Evolutionary conservation across 2,329 filamentous ascomycete species (phyloP), one percentile per base, ranked within the genome.

Genomic region (Mycocentrospora acerina): DNA sequence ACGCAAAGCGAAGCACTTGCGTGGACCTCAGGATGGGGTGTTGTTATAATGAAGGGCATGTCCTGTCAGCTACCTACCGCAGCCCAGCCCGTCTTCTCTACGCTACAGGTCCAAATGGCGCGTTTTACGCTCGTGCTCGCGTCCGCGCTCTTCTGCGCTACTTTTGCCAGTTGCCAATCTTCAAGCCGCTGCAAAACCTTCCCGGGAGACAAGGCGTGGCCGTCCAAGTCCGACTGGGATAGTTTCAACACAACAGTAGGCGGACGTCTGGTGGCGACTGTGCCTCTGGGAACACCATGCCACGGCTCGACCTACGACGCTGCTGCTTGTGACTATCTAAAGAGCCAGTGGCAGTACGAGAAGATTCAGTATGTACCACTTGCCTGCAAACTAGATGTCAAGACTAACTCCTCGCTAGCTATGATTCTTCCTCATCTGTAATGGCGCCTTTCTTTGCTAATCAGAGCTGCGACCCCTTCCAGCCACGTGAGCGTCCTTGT

Each of bases 381-480:
- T 11, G 9, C 2, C 8, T 16, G n/a, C 10, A 15, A 25, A 11
- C 12, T 22, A 18, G n/a, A 16, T 11, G 9, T 19, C 16, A 9
- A 12, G n/a, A 25, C 40, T 45, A 25, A 50, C 33, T 10, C 3
- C 1, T 0, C 14, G 2, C 16, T 15, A 51, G 46, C 30, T 51
- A 46, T 29, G 48, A 48, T 10, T 52, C 52, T 9, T 53, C 54
- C 7, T 57, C 54, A 9, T 59, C 55, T 7, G 44, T 55, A 8
- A 57, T 57, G 55, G 48, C 50, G 14, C 42, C 51, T 3, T 47
- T 53, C 36, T 59, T 58, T 14, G 45, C 53, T 7, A 57, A 58
- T 32, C 47, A 51, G 24, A 55, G 48, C 26, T 59, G 56, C 15
- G 48, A 57, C 29, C 54, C 56, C 2, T 58, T 55, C 14, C 40